Conservation (phyloP, 129 eudicot species). For the Saposhnikovia divaricata region DNA sequence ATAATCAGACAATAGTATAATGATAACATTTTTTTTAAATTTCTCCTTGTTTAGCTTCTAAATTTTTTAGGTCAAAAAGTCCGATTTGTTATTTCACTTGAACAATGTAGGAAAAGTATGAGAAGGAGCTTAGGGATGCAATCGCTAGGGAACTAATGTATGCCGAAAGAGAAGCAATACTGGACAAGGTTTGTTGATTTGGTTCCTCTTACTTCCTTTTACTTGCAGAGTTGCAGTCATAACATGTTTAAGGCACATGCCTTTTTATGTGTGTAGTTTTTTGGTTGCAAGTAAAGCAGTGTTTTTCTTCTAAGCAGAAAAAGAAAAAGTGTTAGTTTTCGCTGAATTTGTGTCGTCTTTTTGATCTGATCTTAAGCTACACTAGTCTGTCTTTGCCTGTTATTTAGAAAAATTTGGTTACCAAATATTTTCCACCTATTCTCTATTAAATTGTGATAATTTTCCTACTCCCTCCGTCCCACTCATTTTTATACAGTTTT, state of each 20-base stretch:
- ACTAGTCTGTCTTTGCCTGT: not conserved
- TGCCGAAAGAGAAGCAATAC: slow-evolving; percentile 91
- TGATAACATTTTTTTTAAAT: not conserved
- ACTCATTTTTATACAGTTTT: no score
- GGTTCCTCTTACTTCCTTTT: not conserved
- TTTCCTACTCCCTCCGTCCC: no score
- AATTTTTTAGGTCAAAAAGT: not conserved
- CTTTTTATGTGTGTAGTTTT: not conserved
- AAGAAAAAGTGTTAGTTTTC: not conserved
- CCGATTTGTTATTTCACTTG: not conserved
- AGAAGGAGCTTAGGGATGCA: slow-evolving; percentile 86
- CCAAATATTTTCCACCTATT: not conserved
- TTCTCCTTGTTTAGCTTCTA: not conserved
- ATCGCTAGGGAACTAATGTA: slow-evolving; percentile 96
- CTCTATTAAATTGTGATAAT: not conserved
- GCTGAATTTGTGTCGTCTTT: not conserved
- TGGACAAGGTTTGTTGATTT: slow-evolving; percentile 60
- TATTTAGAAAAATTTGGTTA: not conserved
- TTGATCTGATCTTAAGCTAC: not conserved
- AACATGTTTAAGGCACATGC: not conserved
- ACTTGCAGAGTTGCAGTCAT: not conserved
- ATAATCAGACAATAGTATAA: not conserved
- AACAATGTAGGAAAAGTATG: slow-evolving; percentile 70
- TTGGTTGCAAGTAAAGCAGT: not conserved
- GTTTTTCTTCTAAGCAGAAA: not conserved